A percentile compares a stretch with the other conserved stretches of the same genome.
Evolutionary conservation across 2,329 filamentous ascomycete species (phyloP).

Genomic region (Fusarium scirpi): DNA sequence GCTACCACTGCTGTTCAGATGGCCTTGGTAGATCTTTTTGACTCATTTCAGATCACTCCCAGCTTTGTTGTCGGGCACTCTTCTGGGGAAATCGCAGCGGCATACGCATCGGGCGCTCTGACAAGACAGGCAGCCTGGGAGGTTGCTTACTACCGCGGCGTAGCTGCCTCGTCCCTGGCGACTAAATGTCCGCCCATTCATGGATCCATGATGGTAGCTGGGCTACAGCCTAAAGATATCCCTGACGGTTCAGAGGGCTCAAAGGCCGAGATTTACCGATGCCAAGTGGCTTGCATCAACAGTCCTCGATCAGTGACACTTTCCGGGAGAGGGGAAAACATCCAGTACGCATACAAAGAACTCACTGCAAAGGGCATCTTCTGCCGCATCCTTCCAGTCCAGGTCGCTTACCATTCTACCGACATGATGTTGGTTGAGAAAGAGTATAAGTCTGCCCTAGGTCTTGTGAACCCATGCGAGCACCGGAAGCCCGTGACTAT

Average conservation of each 20-base stretch:
- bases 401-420: conserved; percentile 59
- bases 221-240: conserved; percentile 49
- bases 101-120: conserved; percentile 55
- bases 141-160: conserved; percentile 57
- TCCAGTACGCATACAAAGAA: conserved; percentile 50
- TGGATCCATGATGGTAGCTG: conserved; percentile 59
- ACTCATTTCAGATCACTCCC: conserved; percentile 50
- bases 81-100: conserved; percentile 61
- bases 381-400: conserved; percentile 53
- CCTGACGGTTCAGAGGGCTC: conserved; percentile 45
- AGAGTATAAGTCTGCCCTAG: conserved; percentile 51
- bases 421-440: conserved; percentile 57
- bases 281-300: conserved; percentile 59
- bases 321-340: conserved; percentile 54
- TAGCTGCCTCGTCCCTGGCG: conserved; percentile 49
- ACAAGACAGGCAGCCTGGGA: conserved; percentile 55
- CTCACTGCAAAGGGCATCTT: conserved; percentile 51
- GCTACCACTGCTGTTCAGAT: conserved; percentile 58
- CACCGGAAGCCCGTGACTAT: conserved; percentile 46
- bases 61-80: conserved; percentile 58
- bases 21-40: conserved; percentile 57
- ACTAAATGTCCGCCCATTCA: conserved; percentile 46
- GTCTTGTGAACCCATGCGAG: conserved; percentile 35
- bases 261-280: conserved; percentile 23
- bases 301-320: conserved; percentile 59